phyloP scores from a whole-genome alignment of 768 basidiomycete genomes.

The Podaxis mareebaensis region DNA sequence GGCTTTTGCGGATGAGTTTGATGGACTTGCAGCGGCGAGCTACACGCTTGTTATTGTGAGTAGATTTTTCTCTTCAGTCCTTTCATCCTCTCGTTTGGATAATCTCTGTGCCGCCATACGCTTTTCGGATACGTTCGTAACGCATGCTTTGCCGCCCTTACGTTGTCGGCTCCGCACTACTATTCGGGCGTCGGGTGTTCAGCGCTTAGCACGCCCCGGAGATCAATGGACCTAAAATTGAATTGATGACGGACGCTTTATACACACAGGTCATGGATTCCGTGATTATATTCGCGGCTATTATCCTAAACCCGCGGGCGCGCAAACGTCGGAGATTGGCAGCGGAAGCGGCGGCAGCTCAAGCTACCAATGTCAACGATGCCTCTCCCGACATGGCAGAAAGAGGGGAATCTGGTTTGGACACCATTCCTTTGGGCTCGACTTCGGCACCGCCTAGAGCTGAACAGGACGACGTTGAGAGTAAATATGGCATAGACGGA shows the following conservation, averaged over 20 bases:
- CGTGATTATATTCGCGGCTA: conserved; percentile 57
- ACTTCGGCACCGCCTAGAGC: no score
- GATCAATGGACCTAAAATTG: background rate
- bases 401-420: background rate
- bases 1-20: conserved; percentile 63
- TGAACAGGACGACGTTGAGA: background rate
- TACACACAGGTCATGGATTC: conserved; percentile 56
- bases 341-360: conserved; percentile 12
- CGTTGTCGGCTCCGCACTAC: background rate
- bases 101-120: background rate
- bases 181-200: background rate
- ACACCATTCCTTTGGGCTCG: no score
- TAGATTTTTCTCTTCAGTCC: conserved; percentile 11
- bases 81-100: background rate
- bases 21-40: conserved; percentile 59
- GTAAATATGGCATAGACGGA: background rate
- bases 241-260: background rate
- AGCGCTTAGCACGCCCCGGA: background rate
- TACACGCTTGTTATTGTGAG: conserved; percentile 66
- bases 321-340: conserved; percentile 33
- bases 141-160: no score
- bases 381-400: background rate
- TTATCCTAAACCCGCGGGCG: conserved; percentile 66
- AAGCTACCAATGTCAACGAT: background rate
- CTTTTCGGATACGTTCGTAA: no score